Conservation (phyloP, 345 rosid genomes). For the Camelina hispida region DNA sequence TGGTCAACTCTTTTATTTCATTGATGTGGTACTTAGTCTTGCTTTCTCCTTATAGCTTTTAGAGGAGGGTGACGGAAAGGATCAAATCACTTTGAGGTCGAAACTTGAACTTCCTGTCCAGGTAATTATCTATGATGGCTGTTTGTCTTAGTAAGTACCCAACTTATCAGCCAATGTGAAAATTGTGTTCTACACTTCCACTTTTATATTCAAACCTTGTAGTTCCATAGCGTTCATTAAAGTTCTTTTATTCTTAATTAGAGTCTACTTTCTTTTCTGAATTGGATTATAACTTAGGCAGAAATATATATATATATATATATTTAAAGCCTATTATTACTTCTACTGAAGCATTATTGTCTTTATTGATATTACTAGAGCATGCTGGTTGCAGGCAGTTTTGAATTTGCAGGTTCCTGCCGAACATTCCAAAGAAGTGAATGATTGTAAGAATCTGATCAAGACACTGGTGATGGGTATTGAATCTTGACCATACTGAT, state of each 20-base stretch:
- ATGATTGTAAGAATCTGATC: conserved; percentile 90
- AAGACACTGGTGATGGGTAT: conserved; percentile 99
- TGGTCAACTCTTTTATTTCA: conserved; percentile 25
- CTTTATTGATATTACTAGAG: conserved; percentile 17
- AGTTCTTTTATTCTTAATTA: not conserved
- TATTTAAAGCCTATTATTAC: conserved; percentile 8
- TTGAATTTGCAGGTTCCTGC: conserved; percentile 89
- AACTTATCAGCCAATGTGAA: conserved; percentile 23
- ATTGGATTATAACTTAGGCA: not conserved
- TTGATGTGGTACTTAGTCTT: conserved; percentile 39
- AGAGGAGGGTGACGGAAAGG: conserved; percentile 92
- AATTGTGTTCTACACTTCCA: conserved; percentile 10
- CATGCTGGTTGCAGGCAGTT: conserved; percentile 81
- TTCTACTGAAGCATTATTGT: conserved; percentile 19
- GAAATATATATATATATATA: too few species aligned
- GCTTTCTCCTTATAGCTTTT: conserved; percentile 57
- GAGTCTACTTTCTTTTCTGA: conserved; percentile 26
- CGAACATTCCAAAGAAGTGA: conserved; percentile 97
- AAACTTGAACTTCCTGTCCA: conserved; percentile 99
- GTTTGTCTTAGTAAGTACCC: conserved; percentile 26
- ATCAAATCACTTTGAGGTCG: conserved; percentile 77
- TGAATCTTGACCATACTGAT: conserved; percentile 36
- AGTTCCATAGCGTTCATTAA: not conserved
- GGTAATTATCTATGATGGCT: conserved; percentile 52
- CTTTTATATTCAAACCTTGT: conserved; percentile 22